Base-by-base conservation (phyloP, 495 filamentous ascomycete genomes). In the Penicillium egyptiacum region DNA sequence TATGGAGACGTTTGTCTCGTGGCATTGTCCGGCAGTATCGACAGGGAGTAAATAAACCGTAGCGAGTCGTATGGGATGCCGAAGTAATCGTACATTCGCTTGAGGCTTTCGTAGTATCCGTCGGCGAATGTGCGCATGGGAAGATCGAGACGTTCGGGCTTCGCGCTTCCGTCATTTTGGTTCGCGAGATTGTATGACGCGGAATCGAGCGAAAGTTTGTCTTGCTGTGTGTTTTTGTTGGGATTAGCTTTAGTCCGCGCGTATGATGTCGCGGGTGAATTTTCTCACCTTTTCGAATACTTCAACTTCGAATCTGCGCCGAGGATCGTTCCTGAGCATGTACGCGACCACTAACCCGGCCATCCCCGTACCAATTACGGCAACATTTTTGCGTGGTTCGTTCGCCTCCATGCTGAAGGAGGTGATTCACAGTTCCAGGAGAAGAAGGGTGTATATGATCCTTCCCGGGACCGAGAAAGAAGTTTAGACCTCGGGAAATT, bases 111-210 rank as follows among this genome's bases (percentile, higher is more conserved):
- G 51, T 85, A 82, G 64, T 76, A 86, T 22, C 80, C 78, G 16
- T 71, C 79, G 7, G 79, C 76, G 50, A 83, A 80, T 3, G 77
- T 75, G 35, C 81, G 80, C 79, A 84, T 84, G 17, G 83, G 83
- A n/a, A 85, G 60, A 68, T 85, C 81, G 23, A 63, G 46, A 8
- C 57, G 61, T 47, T 62, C 25, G 23, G 44, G 19, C 16, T 39
- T 37, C 28, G 39, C 30, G 53, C 31, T 23, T 28, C 16, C 53
- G 22, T 19, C 50, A 41, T 55, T 20, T 28, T n/a, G 41, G 6
- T 35, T 61, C 5, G 45, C 42, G 50, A 61, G 59, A 2, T 45
- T 46, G 42, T 66, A 50, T 7, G 65, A 64, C 43, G 66, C 70
- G 9, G 61, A 60, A 40, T 61, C 66, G 12, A 73, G 54, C 7